Conservation (phyloP, 495 filamentous ascomycete species). For the Penicillium crystallinum region DNA sequence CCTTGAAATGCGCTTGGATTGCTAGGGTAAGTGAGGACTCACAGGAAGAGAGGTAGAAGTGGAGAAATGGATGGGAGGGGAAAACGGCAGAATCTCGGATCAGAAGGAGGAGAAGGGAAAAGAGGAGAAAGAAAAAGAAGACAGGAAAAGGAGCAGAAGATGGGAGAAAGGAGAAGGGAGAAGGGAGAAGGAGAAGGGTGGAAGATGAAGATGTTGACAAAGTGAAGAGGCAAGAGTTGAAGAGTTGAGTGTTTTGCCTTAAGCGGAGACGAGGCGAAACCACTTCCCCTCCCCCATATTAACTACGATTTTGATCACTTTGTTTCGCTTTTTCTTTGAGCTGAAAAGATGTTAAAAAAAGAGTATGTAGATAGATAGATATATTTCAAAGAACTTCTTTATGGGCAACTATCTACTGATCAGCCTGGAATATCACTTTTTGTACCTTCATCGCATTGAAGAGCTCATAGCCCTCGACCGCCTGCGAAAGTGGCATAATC, state of each 20-base stretch:
- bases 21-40: conserved; percentile 12
- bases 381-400: too few relatives aligned
- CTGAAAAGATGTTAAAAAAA: too few relatives aligned
- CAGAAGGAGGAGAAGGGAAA: conserved; percentile 15
- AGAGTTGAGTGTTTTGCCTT: conserved; percentile 20
- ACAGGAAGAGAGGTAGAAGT: conserved; percentile 25
- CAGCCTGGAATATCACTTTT: conserved; percentile 64
- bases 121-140: conserved; percentile 6
- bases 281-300: not conserved
- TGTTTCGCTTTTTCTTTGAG: not conserved
- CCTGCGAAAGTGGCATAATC: conserved; percentile 81
- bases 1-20: not conserved
- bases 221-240: conserved; percentile 18
- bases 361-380: too few relatives aligned
- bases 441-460: conserved; percentile 92
- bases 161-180: conserved; percentile 13
- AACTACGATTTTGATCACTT: not conserved
- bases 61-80: conserved; percentile 28
- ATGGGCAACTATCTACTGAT: conserved; percentile 28
- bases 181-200: conserved; percentile 20
- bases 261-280: conserved; percentile 18
- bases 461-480: conserved; percentile 82
- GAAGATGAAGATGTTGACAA: conserved; percentile 23
- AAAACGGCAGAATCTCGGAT: conserved; percentile 18
- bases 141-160: conserved; percentile 16